Evolutionary conservation across 2,329 filamentous ascomycete genomes (phyloP).

Genomic region (Colletotrichum sp.): DNA sequence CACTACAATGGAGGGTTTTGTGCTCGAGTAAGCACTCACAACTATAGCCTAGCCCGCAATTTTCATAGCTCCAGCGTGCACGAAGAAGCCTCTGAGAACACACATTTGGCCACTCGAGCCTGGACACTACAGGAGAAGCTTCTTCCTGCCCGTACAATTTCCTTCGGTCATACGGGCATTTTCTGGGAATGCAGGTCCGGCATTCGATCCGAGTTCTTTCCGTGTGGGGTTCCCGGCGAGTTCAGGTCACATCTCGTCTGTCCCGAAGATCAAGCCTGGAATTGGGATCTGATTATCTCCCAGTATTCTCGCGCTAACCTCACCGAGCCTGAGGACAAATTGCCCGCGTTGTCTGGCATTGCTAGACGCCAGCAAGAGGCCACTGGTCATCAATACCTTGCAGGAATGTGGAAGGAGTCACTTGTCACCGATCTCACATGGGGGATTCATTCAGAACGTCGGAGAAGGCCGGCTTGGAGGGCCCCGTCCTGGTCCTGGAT

Average conservation of each 20-base stretch:
- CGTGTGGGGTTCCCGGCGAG: too few relatives aligned
- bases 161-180: rapidly evolving
- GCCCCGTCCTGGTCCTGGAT: not conserved
- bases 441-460: too few relatives aligned
- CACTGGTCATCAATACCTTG: not conserved
- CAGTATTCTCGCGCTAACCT: not conserved
- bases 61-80: too few relatives aligned
- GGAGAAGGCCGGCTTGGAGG: not conserved
- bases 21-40: too few relatives aligned
- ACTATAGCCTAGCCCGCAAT: too few relatives aligned
- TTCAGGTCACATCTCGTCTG: not conserved
- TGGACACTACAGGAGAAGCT: not conserved
- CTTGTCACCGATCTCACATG: too few relatives aligned
- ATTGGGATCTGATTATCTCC: too few relatives aligned
- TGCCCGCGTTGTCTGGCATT: not conserved
- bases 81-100: too few relatives aligned
- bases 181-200: not conserved
- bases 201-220: not conserved
- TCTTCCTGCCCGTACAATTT: not conserved
- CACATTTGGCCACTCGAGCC: not conserved
- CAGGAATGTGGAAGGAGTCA: not conserved
- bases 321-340: rapidly evolving
- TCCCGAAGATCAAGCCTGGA: too few relatives aligned
- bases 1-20: rapidly evolving
- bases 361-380: not conserved